Evolutionary conservation across 2,329 filamentous ascomycete species (phyloP).

Genomic region (Hypoxylon sp.): DNA sequence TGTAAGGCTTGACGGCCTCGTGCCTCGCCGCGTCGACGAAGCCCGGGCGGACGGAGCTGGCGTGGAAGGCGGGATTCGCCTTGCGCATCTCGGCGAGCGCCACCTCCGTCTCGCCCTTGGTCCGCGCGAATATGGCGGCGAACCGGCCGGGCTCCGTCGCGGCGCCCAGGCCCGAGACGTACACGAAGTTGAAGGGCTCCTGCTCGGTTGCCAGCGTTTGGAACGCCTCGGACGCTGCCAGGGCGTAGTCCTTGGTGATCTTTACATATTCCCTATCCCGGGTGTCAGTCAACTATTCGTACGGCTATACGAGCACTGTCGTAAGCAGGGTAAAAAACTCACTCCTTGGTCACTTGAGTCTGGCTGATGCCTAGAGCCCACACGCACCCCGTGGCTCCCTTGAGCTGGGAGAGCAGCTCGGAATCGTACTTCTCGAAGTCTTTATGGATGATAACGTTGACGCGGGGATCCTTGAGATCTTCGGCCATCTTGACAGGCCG

Average conservation of each 20-base stretch:
- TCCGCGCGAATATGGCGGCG: slow-evolving; percentile 64
- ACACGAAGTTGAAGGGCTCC: slow-evolving; percentile 72
- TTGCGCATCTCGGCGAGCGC: slow-evolving; percentile 62
- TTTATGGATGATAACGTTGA: slow-evolving; percentile 71
- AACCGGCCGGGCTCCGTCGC: slow-evolving; percentile 64
- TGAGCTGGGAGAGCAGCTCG: slow-evolving; percentile 64
- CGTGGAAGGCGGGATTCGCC: slow-evolving; percentile 56
- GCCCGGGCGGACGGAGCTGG: slow-evolving; percentile 65
- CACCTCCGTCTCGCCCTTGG: slow-evolving; percentile 73
- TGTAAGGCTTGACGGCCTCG: slow-evolving; percentile 51
- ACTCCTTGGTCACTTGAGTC: slow-evolving; percentile 66
- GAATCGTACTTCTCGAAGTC: slow-evolving; percentile 70
- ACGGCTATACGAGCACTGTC: background rate
- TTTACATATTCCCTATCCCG: slow-evolving; percentile 64
- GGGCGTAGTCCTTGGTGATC: slow-evolving; percentile 72
- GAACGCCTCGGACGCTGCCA: slow-evolving; percentile 57
- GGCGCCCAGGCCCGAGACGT: slow-evolving; percentile 71
- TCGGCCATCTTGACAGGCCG: slow-evolving; percentile 70
- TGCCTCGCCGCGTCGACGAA: slow-evolving; percentile 62
- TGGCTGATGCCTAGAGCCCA: slow-evolving; percentile 77
- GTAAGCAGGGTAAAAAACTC: slow-evolving; percentile 34
- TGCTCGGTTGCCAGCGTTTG: slow-evolving; percentile 50
- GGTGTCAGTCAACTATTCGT: background rate
- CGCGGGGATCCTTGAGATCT: slow-evolving; percentile 62
- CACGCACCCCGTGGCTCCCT: slow-evolving; percentile 72